Evolutionary conservation across 352 stramenopile species (phyloP), one percentile per base, ranked within the genome.

Genomic region (Globisporangium mamillatum): DNA sequence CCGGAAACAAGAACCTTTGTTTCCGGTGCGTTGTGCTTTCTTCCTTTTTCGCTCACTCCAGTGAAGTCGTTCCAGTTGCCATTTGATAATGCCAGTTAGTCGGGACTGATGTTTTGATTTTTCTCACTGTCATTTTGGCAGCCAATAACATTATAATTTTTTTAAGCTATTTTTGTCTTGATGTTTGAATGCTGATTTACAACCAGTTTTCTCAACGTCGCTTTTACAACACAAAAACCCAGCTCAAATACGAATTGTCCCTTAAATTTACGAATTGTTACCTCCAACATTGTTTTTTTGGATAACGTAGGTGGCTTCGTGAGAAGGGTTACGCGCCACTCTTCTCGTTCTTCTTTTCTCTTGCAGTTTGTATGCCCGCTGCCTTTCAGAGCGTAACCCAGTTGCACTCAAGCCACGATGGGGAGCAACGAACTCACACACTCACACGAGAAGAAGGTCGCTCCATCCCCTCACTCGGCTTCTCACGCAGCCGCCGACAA

Each of bases 401-500:
- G 60, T 59, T 59, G 60, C 60, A 66, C 46, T 34, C 27, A 9
- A 34, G 46, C 34, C 16, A 46, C 60, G 46, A 59, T 59, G 60
- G 46, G 60, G 46, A 65, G 24, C 44, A 52, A 52, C 44, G 5
- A 18, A 52, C 44, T 52, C 44, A 24, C 14, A 20, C 44, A 32
- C 32, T 7, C 18, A 8, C 12, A 7, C 16, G 29, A 7, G 29
- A 48, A 32, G 46, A 36, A 62, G 44, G 56, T 27, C 55, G 44
- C 55, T 61, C 60, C 60, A 57, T 57, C 60, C 60, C 46, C 44
- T 52, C 60, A 59, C 38, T 59, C 34, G 32, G 27, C 60, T 34
- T 59, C 46, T 66, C 60, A 4, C 60, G 38, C 38, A 53, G 36
- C 59, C 22, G 38, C 22, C 48, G 24, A 38, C 59, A 54, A 65